phyloP scores from a whole-genome alignment of 345 rosid genomes.

The Hevea brasiliensis region DNA sequence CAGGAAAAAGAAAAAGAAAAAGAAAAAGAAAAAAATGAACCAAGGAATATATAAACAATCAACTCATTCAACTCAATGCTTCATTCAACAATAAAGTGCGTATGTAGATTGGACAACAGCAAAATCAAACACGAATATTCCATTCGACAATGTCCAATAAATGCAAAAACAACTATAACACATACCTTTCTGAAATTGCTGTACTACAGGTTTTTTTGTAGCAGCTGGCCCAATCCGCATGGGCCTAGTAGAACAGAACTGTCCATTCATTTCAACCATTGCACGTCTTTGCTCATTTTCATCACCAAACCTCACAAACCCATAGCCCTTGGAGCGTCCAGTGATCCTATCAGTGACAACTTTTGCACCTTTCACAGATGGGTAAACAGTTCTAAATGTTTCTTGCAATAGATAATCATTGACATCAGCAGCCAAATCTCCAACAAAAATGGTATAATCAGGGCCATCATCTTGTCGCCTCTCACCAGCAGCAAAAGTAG shows the following conservation, averaged over 20 bases:
- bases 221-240: slow-evolving; percentile 97
- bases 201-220: slow-evolving; percentile 64
- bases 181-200: slow-evolving; percentile 76
- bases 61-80: slow-evolving; percentile 33
- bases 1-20: too few species aligned
- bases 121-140: slow-evolving; percentile 2
- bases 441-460: slow-evolving; percentile 82
- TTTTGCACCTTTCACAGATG: slow-evolving; percentile 87
- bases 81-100: slow-evolving; percentile 12
- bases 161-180: not conserved
- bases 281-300: slow-evolving; percentile 81
- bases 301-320: slow-evolving; percentile 88
- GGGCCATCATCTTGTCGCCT: slow-evolving; percentile 83
- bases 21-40: slow-evolving; percentile 1
- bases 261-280: slow-evolving; percentile 95
- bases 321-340: slow-evolving; percentile 95
- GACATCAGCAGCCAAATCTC: slow-evolving; percentile 92
- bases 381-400: slow-evolving; percentile 59
- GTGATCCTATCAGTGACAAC: slow-evolving; percentile 86
- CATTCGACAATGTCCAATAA: not conserved
- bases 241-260: slow-evolving; percentile 74
- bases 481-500: slow-evolving; percentile 83
- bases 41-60: slow-evolving; percentile 2
- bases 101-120: not conserved
- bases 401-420: slow-evolving; percentile 74